Conservation (phyloP, 2,329 filamentous ascomycete species). For the Penicillium nordicum region DNA sequence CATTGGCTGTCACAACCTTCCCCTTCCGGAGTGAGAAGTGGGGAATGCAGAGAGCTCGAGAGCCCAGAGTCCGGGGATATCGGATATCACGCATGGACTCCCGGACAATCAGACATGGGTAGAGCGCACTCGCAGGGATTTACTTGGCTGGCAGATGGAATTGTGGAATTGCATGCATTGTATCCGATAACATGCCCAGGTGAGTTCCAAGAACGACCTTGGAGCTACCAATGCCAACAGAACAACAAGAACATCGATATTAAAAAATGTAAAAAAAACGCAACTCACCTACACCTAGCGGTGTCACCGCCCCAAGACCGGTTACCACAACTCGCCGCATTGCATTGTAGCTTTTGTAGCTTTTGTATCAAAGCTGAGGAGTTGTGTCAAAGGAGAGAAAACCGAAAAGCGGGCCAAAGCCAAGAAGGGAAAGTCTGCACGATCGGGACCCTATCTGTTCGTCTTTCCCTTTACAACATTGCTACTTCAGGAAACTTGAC, state of each 20-base stretch:
- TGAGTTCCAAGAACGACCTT: neutral
- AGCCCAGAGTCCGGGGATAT: conserved; percentile 8
- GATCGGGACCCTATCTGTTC: conserved; percentile 19
- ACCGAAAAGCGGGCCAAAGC: conserved; percentile 15
- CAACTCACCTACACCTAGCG: conserved; percentile 68
- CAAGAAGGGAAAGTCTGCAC: conserved; percentile 42
- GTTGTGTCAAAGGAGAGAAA: conserved; percentile 2
- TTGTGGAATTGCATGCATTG: neutral
- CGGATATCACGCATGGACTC: neutral
- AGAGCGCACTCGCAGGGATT: neutral
- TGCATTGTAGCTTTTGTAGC: conserved; percentile 18
- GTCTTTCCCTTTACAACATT: conserved; percentile 23
- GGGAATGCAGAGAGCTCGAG: conserved; percentile 20
- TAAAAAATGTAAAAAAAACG: neutral
- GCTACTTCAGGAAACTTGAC: conserved; percentile 15
- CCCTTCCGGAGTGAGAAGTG: conserved; percentile 30
- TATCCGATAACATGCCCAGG: neutral
- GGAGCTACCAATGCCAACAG: conserved; percentile 1
- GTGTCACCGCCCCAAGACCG: conserved; percentile 76
- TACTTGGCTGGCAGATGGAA: neutral
- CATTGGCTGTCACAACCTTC: conserved; percentile 31
- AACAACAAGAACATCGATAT: neutral
- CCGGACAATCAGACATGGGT: neutral
- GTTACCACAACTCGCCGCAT: conserved; percentile 74
- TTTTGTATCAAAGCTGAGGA: neutral